Conservation (phyloP, 371 early-diverging fungal species). For the Lichtheimia ornata region DNA sequence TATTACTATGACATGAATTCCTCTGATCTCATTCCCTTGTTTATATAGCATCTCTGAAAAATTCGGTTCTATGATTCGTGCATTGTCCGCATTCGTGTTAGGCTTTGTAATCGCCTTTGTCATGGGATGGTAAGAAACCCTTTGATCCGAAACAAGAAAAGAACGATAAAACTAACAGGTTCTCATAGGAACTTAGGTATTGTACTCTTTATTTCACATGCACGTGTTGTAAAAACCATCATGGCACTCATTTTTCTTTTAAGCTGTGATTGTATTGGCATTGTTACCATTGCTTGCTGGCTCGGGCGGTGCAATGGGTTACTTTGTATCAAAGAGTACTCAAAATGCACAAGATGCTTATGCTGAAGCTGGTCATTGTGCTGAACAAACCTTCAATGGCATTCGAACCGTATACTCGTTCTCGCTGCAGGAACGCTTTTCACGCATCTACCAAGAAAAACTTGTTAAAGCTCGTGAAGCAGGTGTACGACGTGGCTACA, state of each 20-base stretch:
- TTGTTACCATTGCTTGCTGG: constrained; percentile 53
- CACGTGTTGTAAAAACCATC: constrained; percentile 37
- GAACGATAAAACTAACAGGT: no score
- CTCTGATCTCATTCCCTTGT: no score
- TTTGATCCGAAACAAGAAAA: no score
- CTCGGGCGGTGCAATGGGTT: constrained; percentile 55
- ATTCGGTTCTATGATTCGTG: constrained; percentile 64
- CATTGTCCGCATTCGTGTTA: constrained; percentile 66
- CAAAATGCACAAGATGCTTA: constrained; percentile 54
- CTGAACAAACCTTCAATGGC: constrained; percentile 77
- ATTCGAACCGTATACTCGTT: constrained; percentile 84
- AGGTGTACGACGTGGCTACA: constrained; percentile 44
- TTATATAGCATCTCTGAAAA: constrained; percentile 74
- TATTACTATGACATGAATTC: no score
- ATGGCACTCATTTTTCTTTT: constrained; percentile 55
- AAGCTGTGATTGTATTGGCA: constrained; percentile 75
- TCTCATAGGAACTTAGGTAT: constrained; percentile 61
- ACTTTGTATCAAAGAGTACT: constrained; percentile 49
- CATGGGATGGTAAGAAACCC: constrained; percentile 65
- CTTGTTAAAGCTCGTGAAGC: constrained; percentile 46
- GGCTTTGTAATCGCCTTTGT: constrained; percentile 80
- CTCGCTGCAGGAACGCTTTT: constrained; percentile 66
- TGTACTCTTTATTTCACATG: constrained; percentile 60
- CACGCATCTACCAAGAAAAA: constrained; percentile 52
- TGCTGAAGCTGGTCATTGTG: constrained; percentile 77